Evolutionary conservation across 2,329 filamentous ascomycete species (phyloP), one percentile per base, ranked within the genome.

Genomic region (Aspergillus sp.): DNA sequence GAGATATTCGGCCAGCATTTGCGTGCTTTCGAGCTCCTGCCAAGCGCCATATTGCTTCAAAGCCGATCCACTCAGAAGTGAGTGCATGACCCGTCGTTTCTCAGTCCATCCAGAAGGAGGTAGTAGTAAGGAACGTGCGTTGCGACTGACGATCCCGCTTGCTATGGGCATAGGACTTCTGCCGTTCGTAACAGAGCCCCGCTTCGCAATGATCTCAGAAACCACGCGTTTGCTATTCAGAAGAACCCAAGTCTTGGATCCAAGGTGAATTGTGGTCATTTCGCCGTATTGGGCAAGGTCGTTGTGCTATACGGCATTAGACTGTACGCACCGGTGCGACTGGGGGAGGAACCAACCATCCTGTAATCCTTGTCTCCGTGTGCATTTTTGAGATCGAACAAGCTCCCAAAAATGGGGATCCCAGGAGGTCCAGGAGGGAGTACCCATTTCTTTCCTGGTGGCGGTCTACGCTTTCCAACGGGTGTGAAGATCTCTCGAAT

Each of bases 211-310:
- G 32, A 76, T 65, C 41, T 74, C 71, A 2, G 60, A 60, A 20
- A 74, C 69, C 2, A 76, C 72, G 5, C 75, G 71, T 21, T 66
- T 56, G 13, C 57, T 68, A 56, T 78, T 78, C 5, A 78, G 67
- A 14, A 77, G 61, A 16, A 78, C 62, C 71, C 71, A 76, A 1
- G 71, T 76, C 50, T 72, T 74, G 23, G 64, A 65, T 3, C 68
- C 68, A 2, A 69, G 53, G 20, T 66, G 66, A 0, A 66, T 16
- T 0, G 67, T 70, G 4, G 62, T 60, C 67, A 71, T 70, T 47
- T 69, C 67, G 11, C 66, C 67, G 57, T 66, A 68, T 6, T n/a
- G 7, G 7, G 36, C 36, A 17, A 40, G 36, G 5, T 40, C 17
- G 56, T 16, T 6, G 52, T 36, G 23, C 45, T 34, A 56, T 59